Percentiles rank a stretch among this genome's conserved stretches.
Conservation (phyloP, 2,329 filamentous ascomycete genomes). For the Venturiaceae sp. region DNA sequence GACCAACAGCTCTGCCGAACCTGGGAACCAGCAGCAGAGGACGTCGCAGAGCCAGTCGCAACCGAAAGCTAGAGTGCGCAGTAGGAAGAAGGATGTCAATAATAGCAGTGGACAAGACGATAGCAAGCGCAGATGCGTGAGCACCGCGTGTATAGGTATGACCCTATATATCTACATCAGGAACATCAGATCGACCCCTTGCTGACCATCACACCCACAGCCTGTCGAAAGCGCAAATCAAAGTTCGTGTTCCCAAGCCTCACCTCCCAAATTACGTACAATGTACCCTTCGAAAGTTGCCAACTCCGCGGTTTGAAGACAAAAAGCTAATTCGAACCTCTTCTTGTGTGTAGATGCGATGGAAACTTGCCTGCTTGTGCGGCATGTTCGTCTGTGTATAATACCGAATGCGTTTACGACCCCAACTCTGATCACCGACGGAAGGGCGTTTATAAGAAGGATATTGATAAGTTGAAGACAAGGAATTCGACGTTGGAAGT, state of each 20-base stretch:
- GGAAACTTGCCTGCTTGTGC: constrained; percentile 86
- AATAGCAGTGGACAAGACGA: constrained; percentile 13
- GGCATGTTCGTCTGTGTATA: constrained; percentile 91
- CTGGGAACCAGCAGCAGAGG: background rate
- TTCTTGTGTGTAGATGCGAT: constrained; percentile 48
- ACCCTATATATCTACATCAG: background rate
- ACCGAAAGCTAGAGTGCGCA: constrained; percentile 5
- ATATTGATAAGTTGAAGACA: constrained; percentile 79
- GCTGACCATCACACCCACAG: background rate
- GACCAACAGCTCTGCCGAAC: background rate
- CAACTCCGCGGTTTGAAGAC: background rate
- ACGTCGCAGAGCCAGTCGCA: background rate
- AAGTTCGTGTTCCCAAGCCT: constrained; percentile 19
- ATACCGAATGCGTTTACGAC: constrained; percentile 86
- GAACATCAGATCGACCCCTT: background rate
- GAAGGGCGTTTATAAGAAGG: constrained; percentile 94
- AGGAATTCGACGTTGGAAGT: constrained; percentile 81
- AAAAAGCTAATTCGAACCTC: background rate
- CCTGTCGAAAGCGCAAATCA: constrained; percentile 31
- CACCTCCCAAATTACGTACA: background rate
- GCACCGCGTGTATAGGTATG: constrained; percentile 15
- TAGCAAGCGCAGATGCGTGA: constrained; percentile 31
- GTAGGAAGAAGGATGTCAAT: constrained; percentile 6
- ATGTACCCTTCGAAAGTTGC: background rate
- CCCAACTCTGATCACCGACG: constrained; percentile 92